Evolutionary conservation across 2,329 filamentous ascomycete genomes (phyloP).

Genomic region (Xylaria sp.): DNA sequence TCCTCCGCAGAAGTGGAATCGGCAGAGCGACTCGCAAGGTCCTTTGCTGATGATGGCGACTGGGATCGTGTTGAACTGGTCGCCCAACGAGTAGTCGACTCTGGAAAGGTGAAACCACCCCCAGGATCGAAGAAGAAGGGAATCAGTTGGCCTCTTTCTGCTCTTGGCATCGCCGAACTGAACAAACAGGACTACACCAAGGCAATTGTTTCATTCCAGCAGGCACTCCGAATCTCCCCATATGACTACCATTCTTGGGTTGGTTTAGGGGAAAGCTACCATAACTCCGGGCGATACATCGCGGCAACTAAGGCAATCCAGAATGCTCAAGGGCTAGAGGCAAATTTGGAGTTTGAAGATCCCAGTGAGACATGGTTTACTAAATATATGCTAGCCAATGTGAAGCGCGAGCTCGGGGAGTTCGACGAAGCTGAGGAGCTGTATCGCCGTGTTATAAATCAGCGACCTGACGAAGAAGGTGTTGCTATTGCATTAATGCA

Average conservation of each 20-base stretch:
- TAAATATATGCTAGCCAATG: slow-evolving; percentile 95
- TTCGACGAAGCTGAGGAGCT: slow-evolving; percentile 83
- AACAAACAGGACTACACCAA: slow-evolving; percentile 92
- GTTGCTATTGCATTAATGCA: slow-evolving; percentile 90
- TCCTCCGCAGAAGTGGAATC: slow-evolving; percentile 87
- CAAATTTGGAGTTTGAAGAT: slow-evolving; percentile 64
- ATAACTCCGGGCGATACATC: slow-evolving; percentile 91
- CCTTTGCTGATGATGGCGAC: slow-evolving; percentile 89
- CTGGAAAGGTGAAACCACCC: slow-evolving; percentile 89
- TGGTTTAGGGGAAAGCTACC: slow-evolving; percentile 95
- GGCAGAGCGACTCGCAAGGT: slow-evolving; percentile 84
- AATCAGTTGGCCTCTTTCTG: slow-evolving; percentile 95
- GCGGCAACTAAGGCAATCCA: slow-evolving; percentile 93
- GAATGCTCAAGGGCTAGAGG: slow-evolving; percentile 82
- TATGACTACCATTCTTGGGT: slow-evolving; percentile 96
- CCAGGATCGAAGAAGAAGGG: slow-evolving; percentile 94
- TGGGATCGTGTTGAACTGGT: slow-evolving; percentile 98
- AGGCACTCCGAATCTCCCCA: slow-evolving; percentile 84
- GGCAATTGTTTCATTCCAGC: slow-evolving; percentile 91
- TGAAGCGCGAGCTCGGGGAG: slow-evolving; percentile 90
- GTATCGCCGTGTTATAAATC: slow-evolving; percentile 77
- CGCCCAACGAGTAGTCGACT: slow-evolving; percentile 89
- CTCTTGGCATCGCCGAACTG: slow-evolving; percentile 91
- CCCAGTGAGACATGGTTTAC: slow-evolving; percentile 89
- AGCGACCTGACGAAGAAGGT: slow-evolving; percentile 80